Percentiles rank a stretch among this genome's conserved stretches.
Evolutionary conservation across 2,329 filamentous ascomycete genomes (phyloP).

Genomic region (Diplocarpon rosae): DNA sequence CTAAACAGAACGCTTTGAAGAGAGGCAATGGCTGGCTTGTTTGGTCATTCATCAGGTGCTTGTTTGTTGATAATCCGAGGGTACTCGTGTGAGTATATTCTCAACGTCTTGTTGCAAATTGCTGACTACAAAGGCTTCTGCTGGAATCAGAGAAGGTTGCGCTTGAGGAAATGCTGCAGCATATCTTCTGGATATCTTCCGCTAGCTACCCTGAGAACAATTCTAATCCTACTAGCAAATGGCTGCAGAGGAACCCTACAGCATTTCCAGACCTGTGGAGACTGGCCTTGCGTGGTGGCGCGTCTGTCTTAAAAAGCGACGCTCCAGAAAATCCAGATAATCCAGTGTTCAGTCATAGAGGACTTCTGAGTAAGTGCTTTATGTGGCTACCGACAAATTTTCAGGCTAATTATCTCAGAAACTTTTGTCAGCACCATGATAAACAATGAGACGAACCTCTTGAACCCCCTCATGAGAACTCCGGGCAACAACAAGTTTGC

Average conservation of each 20-base stretch:
- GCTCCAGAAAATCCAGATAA: constrained; percentile 7
- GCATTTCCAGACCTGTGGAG: constrained; percentile 20
- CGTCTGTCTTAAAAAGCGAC: background rate
- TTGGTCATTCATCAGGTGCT: constrained; percentile 16
- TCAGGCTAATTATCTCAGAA: constrained; percentile 9
- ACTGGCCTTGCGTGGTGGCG: constrained; percentile 12
- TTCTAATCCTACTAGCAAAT: background rate
- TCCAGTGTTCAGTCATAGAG: constrained; percentile 16
- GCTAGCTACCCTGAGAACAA: constrained; percentile 3
- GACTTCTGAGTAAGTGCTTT: constrained; percentile 16
- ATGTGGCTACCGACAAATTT: background rate
- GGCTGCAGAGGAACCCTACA: constrained; percentile 10
- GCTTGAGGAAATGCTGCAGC: constrained; percentile 17
- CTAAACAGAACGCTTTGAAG: constrained; percentile 6
- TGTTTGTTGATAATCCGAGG: constrained; percentile 23
- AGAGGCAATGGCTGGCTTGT: constrained; percentile 16
- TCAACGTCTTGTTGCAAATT: background rate
- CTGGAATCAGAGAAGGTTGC: constrained; percentile 9
- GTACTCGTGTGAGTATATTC: constrained; percentile 17
- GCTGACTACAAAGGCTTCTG: constrained; percentile 16
- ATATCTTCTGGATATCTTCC: constrained; percentile 23
- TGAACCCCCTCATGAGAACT: constrained; percentile 13
- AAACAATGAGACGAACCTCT: constrained; percentile 10
- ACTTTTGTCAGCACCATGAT: constrained; percentile 23
- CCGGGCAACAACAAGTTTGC: constrained; percentile 18